Base-by-base conservation (phyloP, 352 stramenopile species). In the Phytophthora melonis region DNA sequence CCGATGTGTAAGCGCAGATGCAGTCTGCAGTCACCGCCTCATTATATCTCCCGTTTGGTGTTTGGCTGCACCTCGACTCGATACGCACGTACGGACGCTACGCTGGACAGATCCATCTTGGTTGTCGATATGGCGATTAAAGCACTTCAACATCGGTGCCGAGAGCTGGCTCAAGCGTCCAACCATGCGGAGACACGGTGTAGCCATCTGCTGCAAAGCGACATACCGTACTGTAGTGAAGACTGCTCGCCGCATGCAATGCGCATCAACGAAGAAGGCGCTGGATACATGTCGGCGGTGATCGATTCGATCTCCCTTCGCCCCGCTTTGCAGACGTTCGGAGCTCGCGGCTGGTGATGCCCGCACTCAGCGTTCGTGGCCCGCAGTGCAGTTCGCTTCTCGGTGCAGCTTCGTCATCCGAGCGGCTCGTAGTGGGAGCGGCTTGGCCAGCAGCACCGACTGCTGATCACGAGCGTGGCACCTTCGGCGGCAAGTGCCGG, bases 371-470 rank as follows among this genome's bases (percentile, higher is more conserved):
- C 39, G 39, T 14, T 62, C 11, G 34, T 57, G 47, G 65, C 39
- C 55, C 8, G 23, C 23, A 25, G 23, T 25, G 43, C 39, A 63
- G 21, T 60, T n/a, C 30, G 16, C 19, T n/a, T 55, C 65, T 66
- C 56, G 49, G 65, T 72, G 65, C 56, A 61, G 57, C 57, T 66
- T 72, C 65, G 65, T 72, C 65, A 72, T 56, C 56, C 5, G 2
- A 6, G 45, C 56, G 14, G 25, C 21, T 72, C 65, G 65, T 56
- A 66, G 47, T 66, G 45, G 55, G 47, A 66, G 56, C 32, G 13
- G 34, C 16, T 32, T 32, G 27, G 27, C 27, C 27, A 32, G 27
- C 10, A 13, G 36, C 36, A 49, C 41, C 11, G 41, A 49, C 41
- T 49, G 41, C 57, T 3, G 14, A 34, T 66, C 59, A 66, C 59